Percentiles rank a stretch among this genome's conserved stretches.
These are phyloP conservation scores for Amylocystis lapponica DNA, from an alignment of 768 basidiomycete species.

Conservation along the genomic window DNA sequence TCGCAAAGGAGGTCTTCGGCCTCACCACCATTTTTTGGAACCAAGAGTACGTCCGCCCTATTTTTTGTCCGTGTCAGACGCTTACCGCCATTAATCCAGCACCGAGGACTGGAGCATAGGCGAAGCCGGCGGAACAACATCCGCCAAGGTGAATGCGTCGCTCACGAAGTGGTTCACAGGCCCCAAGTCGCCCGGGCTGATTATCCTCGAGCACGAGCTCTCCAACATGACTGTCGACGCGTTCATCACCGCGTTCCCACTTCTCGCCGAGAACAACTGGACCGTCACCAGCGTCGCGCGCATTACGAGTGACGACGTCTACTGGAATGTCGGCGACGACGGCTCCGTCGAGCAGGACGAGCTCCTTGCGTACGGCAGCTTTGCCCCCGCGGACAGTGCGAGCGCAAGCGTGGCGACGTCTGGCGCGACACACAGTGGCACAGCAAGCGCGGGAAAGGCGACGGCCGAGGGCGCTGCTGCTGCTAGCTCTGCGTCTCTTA, in stretches of 20 bases:
- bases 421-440: too few relatives aligned
- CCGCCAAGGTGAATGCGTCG: conserved; percentile 37
- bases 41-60: conserved; percentile 52
- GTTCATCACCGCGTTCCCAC: conserved; percentile 61
- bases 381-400: too few relatives aligned
- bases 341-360: too few relatives aligned
- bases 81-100: conserved; percentile 29
- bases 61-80: neutral
- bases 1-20: conserved; percentile 85
- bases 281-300: conserved; percentile 48
- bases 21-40: conserved; percentile 88
- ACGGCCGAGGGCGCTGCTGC: too few relatives aligned
- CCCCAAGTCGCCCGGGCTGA: conserved; percentile 71
- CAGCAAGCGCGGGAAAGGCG: too few relatives aligned
- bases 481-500: too few relatives aligned
- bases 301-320: conserved; percentile 16
- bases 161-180: conserved; percentile 59
- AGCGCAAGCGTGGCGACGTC: too few relatives aligned
- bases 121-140: conserved; percentile 37
- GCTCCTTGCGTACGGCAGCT: too few relatives aligned
- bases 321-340: conserved; percentile 16
- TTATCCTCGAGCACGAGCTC: conserved; percentile 84
- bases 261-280: conserved; percentile 70
- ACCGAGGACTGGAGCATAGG: conserved; percentile 73
- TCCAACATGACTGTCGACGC: conserved; percentile 50